Evolutionary conservation across 169 alveolate genomes (phyloP).

Genomic region (Plasmodium berghei): DNA sequence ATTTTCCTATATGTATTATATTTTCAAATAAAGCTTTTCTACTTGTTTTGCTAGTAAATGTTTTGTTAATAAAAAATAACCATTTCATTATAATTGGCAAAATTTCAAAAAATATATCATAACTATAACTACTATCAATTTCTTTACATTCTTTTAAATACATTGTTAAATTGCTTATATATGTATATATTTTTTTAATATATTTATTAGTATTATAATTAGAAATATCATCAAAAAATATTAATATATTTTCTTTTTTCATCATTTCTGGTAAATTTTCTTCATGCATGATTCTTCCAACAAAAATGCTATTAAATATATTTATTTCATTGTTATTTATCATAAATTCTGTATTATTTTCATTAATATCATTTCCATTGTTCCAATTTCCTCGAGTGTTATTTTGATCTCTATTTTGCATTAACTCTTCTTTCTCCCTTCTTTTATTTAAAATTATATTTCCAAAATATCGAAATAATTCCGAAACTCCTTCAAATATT

Average conservation of each 20-base stretch:
- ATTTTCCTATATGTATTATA: slow-evolving; percentile 34
- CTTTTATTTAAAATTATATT: slow-evolving; percentile 41
- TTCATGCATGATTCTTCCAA: slow-evolving; percentile 20
- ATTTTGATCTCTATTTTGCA: not conserved
- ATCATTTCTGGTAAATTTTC: slow-evolving; percentile 40
- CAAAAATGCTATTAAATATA: slow-evolving; percentile 30
- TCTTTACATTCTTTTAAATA: slow-evolving; percentile 44
- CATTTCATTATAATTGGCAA: slow-evolving; percentile 62
- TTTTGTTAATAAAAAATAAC: slow-evolving; percentile 69
- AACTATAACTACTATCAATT: slow-evolving; percentile 38
- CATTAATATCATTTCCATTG: not conserved
- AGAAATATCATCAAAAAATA: slow-evolving; percentile 30
- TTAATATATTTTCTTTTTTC: slow-evolving; percentile 32
- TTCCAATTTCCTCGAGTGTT: not conserved
- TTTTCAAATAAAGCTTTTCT: slow-evolving; percentile 51
- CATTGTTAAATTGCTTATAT: slow-evolving; percentile 34
- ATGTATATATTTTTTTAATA: slow-evolving; percentile 41
- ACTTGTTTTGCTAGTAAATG: slow-evolving; percentile 30
- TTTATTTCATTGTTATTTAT: slow-evolving; percentile 5
- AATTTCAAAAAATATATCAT: slow-evolving; percentile 20
- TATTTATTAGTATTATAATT: slow-evolving; percentile 54
- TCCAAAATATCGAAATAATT: slow-evolving; percentile 41
- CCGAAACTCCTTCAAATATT: slow-evolving; percentile 42
- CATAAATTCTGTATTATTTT: not conserved
- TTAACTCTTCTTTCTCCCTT: not conserved